A percentile compares a stretch with the other conserved stretches of the same genome.
Conservation (phyloP, 2,329 filamentous ascomycete species). For the Epichloe hybrida region DNA sequence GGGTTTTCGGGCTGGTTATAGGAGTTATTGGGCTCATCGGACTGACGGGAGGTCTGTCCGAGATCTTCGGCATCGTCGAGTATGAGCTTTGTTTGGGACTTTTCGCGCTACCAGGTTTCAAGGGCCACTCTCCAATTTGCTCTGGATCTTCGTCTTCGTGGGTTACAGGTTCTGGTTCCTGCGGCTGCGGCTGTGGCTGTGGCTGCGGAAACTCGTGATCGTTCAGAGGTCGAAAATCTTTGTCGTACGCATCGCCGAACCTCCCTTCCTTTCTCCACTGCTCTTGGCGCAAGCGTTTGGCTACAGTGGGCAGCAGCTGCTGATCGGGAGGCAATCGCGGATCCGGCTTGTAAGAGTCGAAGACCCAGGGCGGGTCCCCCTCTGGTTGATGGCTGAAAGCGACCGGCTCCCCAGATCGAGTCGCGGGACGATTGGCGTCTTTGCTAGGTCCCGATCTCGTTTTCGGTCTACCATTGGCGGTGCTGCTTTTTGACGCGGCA, state of each 20-base stretch:
- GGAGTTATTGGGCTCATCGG: conserved; percentile 33
- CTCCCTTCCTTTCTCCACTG: conserved; percentile 90
- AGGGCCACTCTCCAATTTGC: conserved; percentile 42
- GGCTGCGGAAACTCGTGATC: conserved; percentile 37
- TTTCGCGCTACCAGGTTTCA: conserved; percentile 33
- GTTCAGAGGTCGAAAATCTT: conserved; percentile 72
- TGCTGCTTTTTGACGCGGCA: conserved; percentile 26
- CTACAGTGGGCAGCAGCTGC: conserved; percentile 88
- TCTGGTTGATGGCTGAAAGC: conserved; percentile 56
- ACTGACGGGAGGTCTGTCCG: conserved; percentile 19
- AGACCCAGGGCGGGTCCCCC: conserved; percentile 90
- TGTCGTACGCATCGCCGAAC: conserved; percentile 74
- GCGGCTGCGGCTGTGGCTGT: conserved; percentile 5
- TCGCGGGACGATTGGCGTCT: conserved; percentile 41
- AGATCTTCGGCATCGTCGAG: conserved; percentile 50
- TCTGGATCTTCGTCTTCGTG: conserved; percentile 17
- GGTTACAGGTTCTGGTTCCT: conserved; percentile 19
- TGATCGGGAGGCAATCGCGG: conserved; percentile 88
- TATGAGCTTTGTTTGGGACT: conserved; percentile 38
- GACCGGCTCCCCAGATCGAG: conserved; percentile 44
- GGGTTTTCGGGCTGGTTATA: conserved; percentile 7
- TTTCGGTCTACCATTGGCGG: conserved; percentile 40
- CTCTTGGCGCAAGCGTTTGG: conserved; percentile 80
- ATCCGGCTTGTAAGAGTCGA: conserved; percentile 90
- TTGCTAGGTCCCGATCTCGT: conserved; percentile 46